Evolutionary conservation across 2,329 filamentous ascomycete genomes (phyloP), one percentile per base, ranked within the genome.

Genomic region (Alternaria sp.): DNA sequence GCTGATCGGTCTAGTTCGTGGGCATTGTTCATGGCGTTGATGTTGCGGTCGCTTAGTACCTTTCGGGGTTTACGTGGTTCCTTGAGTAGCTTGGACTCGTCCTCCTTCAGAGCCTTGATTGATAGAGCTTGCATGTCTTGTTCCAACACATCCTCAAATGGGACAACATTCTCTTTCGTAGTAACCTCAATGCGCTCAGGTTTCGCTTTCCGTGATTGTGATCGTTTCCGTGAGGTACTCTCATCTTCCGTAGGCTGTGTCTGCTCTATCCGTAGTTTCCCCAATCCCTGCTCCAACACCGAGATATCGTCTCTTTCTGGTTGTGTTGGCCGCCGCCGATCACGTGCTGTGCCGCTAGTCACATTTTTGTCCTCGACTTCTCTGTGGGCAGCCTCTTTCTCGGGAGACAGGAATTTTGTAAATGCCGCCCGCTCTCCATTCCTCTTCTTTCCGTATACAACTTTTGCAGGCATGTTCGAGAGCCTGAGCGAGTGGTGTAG

Each of bases 351-450:
- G 38, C 14, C 54, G 22, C 41, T 61, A 16, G 18, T 42, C 41
- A 39, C 39, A 56, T 51, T 59, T 56, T 46, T 38, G 38, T 34
- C 14, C 34, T 32, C 39, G 3, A 39, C 12, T 12, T 26, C 39
- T 24, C 24, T 44, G 38, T 55, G 28, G 39, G 55, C 36, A 65
- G 47, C 60, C 30, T 69, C 70, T 59, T 73, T 73, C 44, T 70
- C 69, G 5, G 73, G 69, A 16, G 69, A 70, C 5, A 77, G 49
- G 24, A 75, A 72, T 38, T 71, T 72, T 5, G 66, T 57, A 51
- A 69, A 76, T 32, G 62, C 66, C 1, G 59, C 52, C 54, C 75
- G 75, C 3, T 71, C 51, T 7, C 78, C 78, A 4, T 54, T 65
- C 20, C 57, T 61, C 39, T 62, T 68, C 54, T 66, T 72, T 26